phyloP scores from a whole-genome alignment of 441 rosid species.

The Dalechampia spathulata region DNA sequence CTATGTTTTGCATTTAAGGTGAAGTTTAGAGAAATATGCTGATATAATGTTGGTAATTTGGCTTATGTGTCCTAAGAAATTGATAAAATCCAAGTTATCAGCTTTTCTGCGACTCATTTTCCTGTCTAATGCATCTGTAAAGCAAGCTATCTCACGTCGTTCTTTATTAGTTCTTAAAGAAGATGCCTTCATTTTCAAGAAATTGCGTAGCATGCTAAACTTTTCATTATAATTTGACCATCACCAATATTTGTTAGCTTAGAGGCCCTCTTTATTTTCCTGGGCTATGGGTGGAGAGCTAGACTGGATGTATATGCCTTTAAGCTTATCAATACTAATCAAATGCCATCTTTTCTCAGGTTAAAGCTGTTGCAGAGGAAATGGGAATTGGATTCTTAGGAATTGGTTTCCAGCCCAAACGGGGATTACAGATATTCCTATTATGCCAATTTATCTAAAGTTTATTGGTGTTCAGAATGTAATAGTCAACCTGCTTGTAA shows the following conservation, averaged over 20 bases:
- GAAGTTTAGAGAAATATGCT: neutral
- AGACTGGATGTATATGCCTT: neutral
- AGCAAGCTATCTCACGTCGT: neutral
- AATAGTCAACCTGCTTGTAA: neutral
- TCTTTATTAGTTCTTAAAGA: neutral
- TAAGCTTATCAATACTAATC: neutral
- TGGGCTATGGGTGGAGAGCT: neutral
- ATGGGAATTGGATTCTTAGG: conserved; percentile 99
- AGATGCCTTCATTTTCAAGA: neutral
- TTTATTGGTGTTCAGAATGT: neutral
- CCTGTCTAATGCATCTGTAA: neutral
- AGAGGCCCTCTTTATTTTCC: neutral
- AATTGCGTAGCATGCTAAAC: neutral
- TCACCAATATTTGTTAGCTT: neutral
- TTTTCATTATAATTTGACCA: no score
- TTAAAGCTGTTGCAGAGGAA: conserved; percentile 98
- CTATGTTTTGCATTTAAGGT: neutral
- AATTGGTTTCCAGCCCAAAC: conserved; percentile 96
- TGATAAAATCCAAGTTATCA: neutral
- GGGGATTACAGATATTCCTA: conserved; percentile 78
- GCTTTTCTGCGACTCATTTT: neutral
- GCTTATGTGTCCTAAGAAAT: neutral
- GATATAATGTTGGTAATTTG: neutral
- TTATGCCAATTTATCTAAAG: conserved; percentile 47
- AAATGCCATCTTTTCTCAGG: conserved; percentile 33